These are phyloP conservation scores for Malania oleifera DNA, from an alignment of 164 flowering plant genomes.

Conservation along the genomic window DNA sequence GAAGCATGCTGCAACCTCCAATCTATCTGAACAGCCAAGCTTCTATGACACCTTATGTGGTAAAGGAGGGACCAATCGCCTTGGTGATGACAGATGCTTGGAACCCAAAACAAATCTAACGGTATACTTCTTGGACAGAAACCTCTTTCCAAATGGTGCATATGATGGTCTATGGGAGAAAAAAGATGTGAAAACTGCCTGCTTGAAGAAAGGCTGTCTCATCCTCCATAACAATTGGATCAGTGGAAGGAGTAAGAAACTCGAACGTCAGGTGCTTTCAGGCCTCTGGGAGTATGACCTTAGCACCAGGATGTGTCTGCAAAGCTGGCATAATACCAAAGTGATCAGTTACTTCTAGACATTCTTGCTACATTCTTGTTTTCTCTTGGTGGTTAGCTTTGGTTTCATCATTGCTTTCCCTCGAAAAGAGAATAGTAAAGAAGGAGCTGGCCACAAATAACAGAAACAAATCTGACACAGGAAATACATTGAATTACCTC, in stretches of 20 bases:
- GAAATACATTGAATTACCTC: conserved; percentile 9
- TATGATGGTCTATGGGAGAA: conserved; percentile 69
- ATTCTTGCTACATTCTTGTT: not conserved
- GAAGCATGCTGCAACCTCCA: conserved; percentile 74
- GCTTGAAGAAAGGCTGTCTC: conserved; percentile 58
- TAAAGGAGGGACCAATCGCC: conserved; percentile 60
- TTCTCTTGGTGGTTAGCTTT: conserved; percentile 1
- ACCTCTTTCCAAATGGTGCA: conserved; percentile 93
- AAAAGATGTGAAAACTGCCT: conserved; percentile 45
- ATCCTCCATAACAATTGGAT: conserved; percentile 91
- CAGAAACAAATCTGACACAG: not conserved
- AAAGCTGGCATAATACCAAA: conserved; percentile 33
- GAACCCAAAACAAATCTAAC: conserved; percentile 83
- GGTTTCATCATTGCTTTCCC: conserved; percentile 14
- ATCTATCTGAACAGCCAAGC: conserved; percentile 93
- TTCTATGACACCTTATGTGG: conserved; percentile 92
- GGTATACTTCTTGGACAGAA: conserved; percentile 69
- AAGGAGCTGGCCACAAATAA: conserved; percentile 17
- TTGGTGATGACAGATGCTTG: conserved; percentile 58
- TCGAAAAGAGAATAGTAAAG: conserved; percentile 3
- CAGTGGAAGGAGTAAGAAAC: conserved; percentile 72
- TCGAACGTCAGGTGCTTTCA: conserved; percentile 67
- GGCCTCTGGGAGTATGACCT: conserved; percentile 83
- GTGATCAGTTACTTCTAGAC: conserved; percentile 21
- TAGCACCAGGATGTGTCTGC: conserved; percentile 68